A percentile compares a stretch with the other conserved stretches of the same genome.
These are phyloP conservation scores for Pseudoneurospora amorphoporcata DNA, from an alignment of 495 filamentous ascomycete genomes.

Conservation along the genomic window DNA sequence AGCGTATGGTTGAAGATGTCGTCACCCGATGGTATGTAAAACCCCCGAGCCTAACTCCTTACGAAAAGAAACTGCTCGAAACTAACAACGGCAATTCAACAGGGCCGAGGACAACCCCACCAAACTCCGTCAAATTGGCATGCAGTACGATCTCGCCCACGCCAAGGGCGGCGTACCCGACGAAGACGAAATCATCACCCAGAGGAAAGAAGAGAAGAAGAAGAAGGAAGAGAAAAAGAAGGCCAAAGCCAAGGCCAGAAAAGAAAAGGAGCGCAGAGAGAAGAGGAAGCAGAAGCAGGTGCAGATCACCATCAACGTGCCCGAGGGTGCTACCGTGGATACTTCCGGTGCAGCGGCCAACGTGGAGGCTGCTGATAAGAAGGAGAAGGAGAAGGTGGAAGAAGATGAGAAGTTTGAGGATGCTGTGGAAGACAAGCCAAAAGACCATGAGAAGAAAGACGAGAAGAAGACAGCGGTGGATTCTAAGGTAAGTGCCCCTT, in stretches of 20 bases:
- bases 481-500: neutral
- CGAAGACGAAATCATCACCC: conserved; percentile 48
- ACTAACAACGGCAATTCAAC: neutral
- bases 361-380: neutral
- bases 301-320: neutral
- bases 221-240: conserved; percentile 18
- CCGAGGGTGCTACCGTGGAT: neutral
- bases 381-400: conserved; percentile 6
- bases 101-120: conserved; percentile 45
- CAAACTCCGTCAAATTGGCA: conserved; percentile 62
- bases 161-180: conserved; percentile 60
- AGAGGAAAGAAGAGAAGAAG: conserved; percentile 22
- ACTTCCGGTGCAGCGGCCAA: neutral
- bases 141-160: conserved; percentile 64
- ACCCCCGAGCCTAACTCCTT: neutral
- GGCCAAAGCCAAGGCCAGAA: conserved; percentile 28
- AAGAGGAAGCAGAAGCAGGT: conserved; percentile 3
- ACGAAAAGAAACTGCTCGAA: neutral
- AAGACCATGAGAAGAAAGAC: neutral
- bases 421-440: conserved; percentile 5
- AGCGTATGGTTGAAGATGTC: conserved; percentile 45
- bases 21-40: conserved; percentile 34
- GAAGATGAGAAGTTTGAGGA: conserved; percentile 10
- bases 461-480: neutral
- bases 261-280: conserved; percentile 41